These are phyloP conservation scores for Podaxis sp. DNA, from an alignment of 768 basidiomycete species.

Conservation along the genomic window DNA sequence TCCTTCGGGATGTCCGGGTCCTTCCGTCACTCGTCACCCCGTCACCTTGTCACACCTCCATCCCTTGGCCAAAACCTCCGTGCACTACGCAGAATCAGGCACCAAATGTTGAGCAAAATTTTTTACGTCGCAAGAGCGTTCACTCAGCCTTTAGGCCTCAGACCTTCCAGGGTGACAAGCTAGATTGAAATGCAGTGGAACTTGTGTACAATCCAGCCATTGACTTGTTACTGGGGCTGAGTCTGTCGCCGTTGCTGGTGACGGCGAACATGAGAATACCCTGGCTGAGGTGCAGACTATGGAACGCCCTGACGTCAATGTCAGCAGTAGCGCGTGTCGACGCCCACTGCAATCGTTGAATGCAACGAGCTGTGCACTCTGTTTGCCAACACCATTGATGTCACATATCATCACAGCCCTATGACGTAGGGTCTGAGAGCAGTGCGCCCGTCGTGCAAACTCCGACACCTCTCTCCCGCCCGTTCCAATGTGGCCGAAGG, in stretches of 20 bases:
- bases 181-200: background rate
- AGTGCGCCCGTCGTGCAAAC: background rate
- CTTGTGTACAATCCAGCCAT: background rate
- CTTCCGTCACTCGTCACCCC: conserved; percentile 23
- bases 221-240: background rate
- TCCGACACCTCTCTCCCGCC: background rate
- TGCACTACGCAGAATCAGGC: no score
- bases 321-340: background rate
- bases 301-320: background rate
- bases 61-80: background rate
- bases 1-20: conserved; percentile 30
- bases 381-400: background rate
- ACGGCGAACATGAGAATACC: background rate
- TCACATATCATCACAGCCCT: background rate
- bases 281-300: background rate
- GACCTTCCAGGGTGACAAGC: background rate
- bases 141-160: background rate
- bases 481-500: background rate
- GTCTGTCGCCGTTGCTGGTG: background rate
- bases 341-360: background rate
- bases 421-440: background rate
- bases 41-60: background rate
- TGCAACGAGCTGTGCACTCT: background rate
- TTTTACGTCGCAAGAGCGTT: background rate
- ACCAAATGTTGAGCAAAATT: no score